These are phyloP conservation scores for Closterium sp. DNA, from an alignment of 139 green algal genomes.

Conservation along the genomic window DNA sequence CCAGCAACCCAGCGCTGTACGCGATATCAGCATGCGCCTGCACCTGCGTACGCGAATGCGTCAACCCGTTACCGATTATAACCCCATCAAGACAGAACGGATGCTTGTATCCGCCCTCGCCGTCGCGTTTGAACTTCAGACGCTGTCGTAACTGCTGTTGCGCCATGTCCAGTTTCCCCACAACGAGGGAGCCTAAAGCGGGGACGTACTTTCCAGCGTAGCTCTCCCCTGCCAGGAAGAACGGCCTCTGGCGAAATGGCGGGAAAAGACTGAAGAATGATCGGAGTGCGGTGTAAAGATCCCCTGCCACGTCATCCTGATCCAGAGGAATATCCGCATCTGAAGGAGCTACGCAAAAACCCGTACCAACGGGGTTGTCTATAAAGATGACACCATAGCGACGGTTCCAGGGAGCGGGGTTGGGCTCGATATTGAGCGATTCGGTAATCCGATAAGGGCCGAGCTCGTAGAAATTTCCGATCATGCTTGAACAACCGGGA, in stretches of 20 bases:
- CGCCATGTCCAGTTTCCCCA: constrained; percentile 14
- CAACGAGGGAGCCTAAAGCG: neutral
- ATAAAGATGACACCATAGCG: constrained; percentile 42
- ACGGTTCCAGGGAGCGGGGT: constrained; percentile 54
- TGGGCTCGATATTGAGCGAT: constrained; percentile 33
- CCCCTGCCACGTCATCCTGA: constrained; percentile 4
- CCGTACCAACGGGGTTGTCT: constrained; percentile 40
- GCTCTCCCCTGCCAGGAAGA: constrained; percentile 87
- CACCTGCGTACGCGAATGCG: constrained; percentile 62
- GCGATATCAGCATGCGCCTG: constrained; percentile 55
- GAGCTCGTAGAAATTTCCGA: constrained; percentile 55
- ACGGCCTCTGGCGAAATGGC: constrained; percentile 64
- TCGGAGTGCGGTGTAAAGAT: constrained; percentile 6
- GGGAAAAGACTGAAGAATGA: constrained; percentile 60
- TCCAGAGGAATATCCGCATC: constrained; percentile 12
- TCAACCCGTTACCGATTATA: constrained; percentile 62
- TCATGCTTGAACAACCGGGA: constrained; percentile 50
- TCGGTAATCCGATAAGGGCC: constrained; percentile 25
- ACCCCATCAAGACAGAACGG: constrained; percentile 39
- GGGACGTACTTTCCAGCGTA: constrained; percentile 63
- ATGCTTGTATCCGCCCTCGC: neutral
- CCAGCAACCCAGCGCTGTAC: constrained; percentile 61
- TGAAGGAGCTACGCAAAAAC: constrained; percentile 23
- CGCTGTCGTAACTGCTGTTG: constrained; percentile 49
- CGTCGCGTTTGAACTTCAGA: neutral